Base-by-base conservation (phyloP, 2,329 filamentous ascomycete species). In the Karstenula rhodostoma region DNA sequence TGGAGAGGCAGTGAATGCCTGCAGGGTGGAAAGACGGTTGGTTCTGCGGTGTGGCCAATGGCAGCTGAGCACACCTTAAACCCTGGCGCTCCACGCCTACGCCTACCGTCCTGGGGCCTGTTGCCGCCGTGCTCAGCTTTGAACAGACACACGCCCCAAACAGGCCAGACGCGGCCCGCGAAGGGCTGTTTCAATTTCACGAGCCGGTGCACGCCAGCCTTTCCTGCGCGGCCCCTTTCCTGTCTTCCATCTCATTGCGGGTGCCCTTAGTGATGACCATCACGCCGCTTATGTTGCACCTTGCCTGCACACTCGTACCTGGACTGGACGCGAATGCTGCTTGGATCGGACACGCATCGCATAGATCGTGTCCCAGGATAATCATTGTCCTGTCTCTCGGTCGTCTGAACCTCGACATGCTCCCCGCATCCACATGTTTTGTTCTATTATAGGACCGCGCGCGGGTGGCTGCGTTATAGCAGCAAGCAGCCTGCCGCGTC, bases 361-460 rank as follows among this genome's bases (percentile, higher is more conserved):
- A 69, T 67, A 51, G 66, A 62, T 8, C 53, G 47, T 48, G 47
- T 35, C 58, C 56, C 65, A 60, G 58, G 56, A 25, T 48, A 52
- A 62, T 57, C 54, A 33, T 43, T 56, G 47, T 57, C 52, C 61
- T 62, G 62, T 70, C 67, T 68, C 66, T 67, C 64, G 58, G 64
- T 59, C 56, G 64, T 70, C 66, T 68, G 61, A 44, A 63, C 57
- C 57, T 59, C n/a, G 46, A 43, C 60, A 43, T 37, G 32, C 56
- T 53, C 58, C 52, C 52, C 60, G 60, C 67, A 61, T 40, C 19
- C 17, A 53, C 43, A 50, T 61, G 65, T 69, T 67, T 67, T 57
- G 53, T 70, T 69, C 63, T 68, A 70, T 64, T 67, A 62, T 37
- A 64, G 64, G 64, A 64, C 25, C 62, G 60, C 60, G 51, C 37